A percentile compares a stretch with the other conserved stretches of the same genome.
These are phyloP conservation scores for Schizothecium vesticola DNA, from an alignment of 495 filamentous ascomycete species.

Conservation along the genomic window DNA sequence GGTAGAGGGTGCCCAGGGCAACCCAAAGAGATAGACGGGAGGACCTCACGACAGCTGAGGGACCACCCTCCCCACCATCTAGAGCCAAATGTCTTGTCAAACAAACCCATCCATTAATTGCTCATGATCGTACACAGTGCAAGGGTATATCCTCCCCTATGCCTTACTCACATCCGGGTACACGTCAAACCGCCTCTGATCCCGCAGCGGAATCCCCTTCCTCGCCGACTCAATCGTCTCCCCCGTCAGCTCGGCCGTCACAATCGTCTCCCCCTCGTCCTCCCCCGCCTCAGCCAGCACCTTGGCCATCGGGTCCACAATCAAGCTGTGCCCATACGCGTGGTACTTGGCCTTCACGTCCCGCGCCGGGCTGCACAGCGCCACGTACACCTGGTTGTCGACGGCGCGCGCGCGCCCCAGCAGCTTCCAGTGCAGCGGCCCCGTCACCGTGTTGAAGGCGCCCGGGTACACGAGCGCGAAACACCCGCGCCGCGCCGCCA, in stretches of 20 bases:
- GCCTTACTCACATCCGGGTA: constrained; percentile 81
- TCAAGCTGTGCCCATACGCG: constrained; percentile 85
- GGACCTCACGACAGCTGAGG: not conserved
- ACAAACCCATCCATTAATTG: not conserved
- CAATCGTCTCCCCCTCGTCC: constrained; percentile 68
- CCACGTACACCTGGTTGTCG: constrained; percentile 95
- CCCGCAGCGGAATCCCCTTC: constrained; percentile 76
- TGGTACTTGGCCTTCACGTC: constrained; percentile 74
- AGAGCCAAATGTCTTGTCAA: not conserved
- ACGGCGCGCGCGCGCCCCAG: constrained; percentile 76
- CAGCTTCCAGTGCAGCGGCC: constrained; percentile 84
- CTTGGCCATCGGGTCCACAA: constrained; percentile 83
- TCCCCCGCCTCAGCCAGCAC: constrained; percentile 71
- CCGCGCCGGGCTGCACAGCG: constrained; percentile 82
- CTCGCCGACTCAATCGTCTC: constrained; percentile 70
- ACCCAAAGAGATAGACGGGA: not conserved
- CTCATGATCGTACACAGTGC: not conserved
- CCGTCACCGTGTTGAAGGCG: constrained; percentile 92
- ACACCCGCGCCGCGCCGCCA: constrained; percentile 67
- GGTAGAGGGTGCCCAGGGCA: not conserved
- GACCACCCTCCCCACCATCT: not conserved
- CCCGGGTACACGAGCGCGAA: constrained; percentile 89
- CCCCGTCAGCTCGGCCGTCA: constrained; percentile 68
- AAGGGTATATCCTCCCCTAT: constrained; percentile 23
- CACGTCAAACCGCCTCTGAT: constrained; percentile 88